phyloP scores from a whole-genome alignment of 2,329 filamentous ascomycete species.

The Ophiostoma perfectum region DNA sequence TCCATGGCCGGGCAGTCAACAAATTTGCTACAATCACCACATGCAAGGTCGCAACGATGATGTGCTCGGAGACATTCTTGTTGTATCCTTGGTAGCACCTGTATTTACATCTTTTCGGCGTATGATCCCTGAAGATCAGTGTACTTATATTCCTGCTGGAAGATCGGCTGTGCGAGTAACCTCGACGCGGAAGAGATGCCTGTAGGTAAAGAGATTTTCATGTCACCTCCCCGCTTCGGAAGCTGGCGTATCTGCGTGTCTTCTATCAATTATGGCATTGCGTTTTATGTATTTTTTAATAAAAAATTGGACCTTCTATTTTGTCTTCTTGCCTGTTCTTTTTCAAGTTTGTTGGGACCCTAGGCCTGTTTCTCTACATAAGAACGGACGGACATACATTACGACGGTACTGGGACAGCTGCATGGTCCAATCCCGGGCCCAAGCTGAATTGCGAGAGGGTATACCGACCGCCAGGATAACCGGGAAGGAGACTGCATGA shows the following conservation, averaged over 20 bases:
- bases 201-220: not conserved
- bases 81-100: not conserved
- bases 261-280: not conserved
- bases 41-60: not conserved
- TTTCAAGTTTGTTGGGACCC: not conserved
- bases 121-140: not conserved
- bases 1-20: not conserved
- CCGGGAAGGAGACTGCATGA: not conserved
- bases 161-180: not conserved
- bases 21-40: no score
- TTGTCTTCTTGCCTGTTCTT: not conserved
- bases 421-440: constrained; percentile 1
- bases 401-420: not conserved
- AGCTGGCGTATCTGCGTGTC: not conserved
- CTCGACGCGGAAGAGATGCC: not conserved
- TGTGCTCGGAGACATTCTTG: not conserved
- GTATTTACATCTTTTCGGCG: not conserved
- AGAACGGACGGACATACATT: not conserved
- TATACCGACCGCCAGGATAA: not conserved
- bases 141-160: not conserved
- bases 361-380: not conserved
- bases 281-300: not conserved
- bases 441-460: not conserved
- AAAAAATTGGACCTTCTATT: not conserved
- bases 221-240: not conserved